A percentile compares a stretch with the other conserved stretches of the same genome.
Evolutionary conservation across 257 asterid genomes (phyloP).

Genomic region (Solanum gandarillasii): DNA sequence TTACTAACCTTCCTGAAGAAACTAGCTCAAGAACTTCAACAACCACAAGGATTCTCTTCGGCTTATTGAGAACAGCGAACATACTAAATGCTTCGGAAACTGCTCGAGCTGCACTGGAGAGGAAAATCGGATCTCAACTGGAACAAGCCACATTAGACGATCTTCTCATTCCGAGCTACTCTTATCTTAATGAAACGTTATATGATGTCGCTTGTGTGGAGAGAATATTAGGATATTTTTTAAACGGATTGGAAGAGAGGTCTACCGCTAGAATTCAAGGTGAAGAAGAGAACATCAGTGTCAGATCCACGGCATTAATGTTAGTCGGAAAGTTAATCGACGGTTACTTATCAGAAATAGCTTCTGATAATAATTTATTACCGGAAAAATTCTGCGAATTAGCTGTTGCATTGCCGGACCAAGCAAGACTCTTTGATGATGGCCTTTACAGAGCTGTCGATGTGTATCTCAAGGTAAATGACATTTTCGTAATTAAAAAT

Average conservation of each 20-base stretch:
- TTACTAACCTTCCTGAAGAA: constrained; percentile 51
- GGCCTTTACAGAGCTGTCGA: constrained; percentile 98
- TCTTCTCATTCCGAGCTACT: constrained; percentile 85
- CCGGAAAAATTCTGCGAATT: constrained; percentile 66
- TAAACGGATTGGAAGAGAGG: constrained; percentile 39
- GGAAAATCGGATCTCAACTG: constrained; percentile 72
- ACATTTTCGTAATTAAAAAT: neutral
- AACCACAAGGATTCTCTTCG: constrained; percentile 51
- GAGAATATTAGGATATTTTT: constrained; percentile 58
- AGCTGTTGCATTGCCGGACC: constrained; percentile 69
- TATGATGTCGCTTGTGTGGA: constrained; percentile 91
- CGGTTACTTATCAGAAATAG: constrained; percentile 94
- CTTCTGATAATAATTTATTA: constrained; percentile 83
- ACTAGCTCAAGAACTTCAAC: constrained; percentile 29
- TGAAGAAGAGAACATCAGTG: constrained; percentile 23
- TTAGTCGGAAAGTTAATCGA: constrained; percentile 84
- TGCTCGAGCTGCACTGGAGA: constrained; percentile 54
- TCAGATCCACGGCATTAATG: constrained; percentile 55
- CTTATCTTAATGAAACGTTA: constrained; percentile 79
- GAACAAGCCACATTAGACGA: constrained; percentile 88
- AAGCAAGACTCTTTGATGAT: constrained; percentile 79
- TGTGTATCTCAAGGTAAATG: constrained; percentile 79
- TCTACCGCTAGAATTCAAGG: constrained; percentile 22
- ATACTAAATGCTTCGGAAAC: constrained; percentile 68
- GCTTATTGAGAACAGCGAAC: constrained; percentile 65